Base-by-base conservation (phyloP, 345 rosid genomes). In the Raphanus sativus region DNA sequence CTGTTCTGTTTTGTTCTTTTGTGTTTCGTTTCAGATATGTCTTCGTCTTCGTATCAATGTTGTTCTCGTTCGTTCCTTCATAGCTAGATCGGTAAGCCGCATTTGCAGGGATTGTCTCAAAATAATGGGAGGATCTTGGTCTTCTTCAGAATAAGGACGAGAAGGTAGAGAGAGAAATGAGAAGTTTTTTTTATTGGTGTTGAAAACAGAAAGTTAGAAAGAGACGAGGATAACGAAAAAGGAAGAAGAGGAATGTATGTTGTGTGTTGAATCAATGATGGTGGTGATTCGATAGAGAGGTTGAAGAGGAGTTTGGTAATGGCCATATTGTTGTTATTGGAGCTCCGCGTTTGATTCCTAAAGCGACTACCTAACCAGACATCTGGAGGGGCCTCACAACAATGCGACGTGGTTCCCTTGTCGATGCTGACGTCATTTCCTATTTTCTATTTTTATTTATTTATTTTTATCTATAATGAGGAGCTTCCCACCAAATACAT, bases 351-450 rank as follows among this genome's bases (percentile, higher is more conserved):
- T 83, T 79, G 78, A 74, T 84, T 88, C 89, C 91, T 86, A 76
- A 75, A 86, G 86, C 81, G 73, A 50, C 87, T 87, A 84, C 70
- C 80, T 73, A 71, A 78, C 91, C 97, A 80, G 84, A 88, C 94
- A 90, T 67, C 83, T 87, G 91, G 91, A 83, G 81, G 87, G 81
- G 75, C 72, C 72, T 75, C 42, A 55, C 79, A 75, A 62, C 2
- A 25, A 1, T 40, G 71, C 83, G 72, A 75, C 83, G 83, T 80
- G 83, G 75, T 64, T 70, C 58, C 82, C 75, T 33, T 75, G 79
- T 74, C 79, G 69, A 74, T 63, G 67, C 67, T 74, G 5, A 80
- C 79, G 79, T 80, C 75, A 80, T 80, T 58, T 72, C 48, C 54
- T 69, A 28, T 69, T 36, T 70, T 48, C 6, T 77, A 4, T 4